Percentiles rank a stretch among this genome's conserved stretches.
phyloP scores from a whole-genome alignment of 176 grass and related monocot genomes.

The Lolium perenne region DNA sequence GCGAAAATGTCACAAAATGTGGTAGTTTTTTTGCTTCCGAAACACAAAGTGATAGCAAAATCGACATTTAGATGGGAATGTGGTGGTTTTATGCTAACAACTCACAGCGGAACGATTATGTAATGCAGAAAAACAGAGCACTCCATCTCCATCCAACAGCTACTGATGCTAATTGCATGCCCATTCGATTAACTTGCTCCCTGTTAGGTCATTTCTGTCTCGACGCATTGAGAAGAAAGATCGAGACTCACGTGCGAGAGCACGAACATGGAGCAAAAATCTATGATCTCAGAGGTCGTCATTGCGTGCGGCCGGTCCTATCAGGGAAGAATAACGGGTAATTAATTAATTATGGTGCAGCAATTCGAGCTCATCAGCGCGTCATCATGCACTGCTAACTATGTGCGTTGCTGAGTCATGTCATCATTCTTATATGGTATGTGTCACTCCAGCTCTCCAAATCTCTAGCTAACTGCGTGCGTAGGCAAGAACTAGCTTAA shows the following conservation, averaged over 20 bases:
- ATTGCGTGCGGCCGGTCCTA: slow-evolving; percentile 41
- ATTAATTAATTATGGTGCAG: not conserved
- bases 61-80: no score
- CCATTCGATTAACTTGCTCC: not conserved
- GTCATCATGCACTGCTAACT: slow-evolving; percentile 48
- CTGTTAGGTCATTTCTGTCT: not conserved
- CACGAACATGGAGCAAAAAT: not conserved
- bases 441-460: not conserved
- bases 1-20: no score
- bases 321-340: not conserved
- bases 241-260: not conserved
- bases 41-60: no score
- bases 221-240: slow-evolving; percentile 24
- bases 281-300: slow-evolving; percentile 1
- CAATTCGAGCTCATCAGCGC: slow-evolving; percentile 31
- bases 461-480: not conserved
- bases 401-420: slow-evolving; percentile 40
- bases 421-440: slow-evolving; percentile 6
- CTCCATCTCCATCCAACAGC: not conserved
- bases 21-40: no score
- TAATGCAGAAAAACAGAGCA: not conserved
- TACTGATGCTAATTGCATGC: not conserved
- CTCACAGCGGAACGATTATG: not conserved
- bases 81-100: no score
- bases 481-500: slow-evolving; percentile 4